Base-by-base conservation (phyloP, 345 rosid species). In the Pistacia vera region DNA sequence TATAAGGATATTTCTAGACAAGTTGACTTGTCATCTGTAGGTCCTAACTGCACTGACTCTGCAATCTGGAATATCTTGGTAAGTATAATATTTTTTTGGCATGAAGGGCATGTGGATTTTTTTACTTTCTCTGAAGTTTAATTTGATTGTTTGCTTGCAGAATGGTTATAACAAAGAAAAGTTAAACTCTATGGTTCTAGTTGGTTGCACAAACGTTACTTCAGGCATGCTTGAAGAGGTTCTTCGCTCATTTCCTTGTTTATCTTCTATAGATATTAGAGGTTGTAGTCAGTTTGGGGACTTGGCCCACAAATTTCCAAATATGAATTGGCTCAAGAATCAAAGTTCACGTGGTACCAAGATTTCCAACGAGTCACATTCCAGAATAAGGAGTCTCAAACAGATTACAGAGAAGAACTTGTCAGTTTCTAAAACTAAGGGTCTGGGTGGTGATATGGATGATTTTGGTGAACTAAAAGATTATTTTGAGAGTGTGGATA, bases 401-500 rank as follows among this genome's bases (percentile, higher is more conserved):
- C 93, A 89, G 78, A 84, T 83, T 54, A 84, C 87, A 55, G 91
- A 86, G 74, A 85, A 78, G 67, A 80, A 79, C 72, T 80, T 79
- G 41, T 46, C 73, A 36, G 84, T 71, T 75, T 74, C 86, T 66
- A 86, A 82, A 75, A 65, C 84, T 70, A 87, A 82, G 70, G 85
- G 87, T 63, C 60, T 84, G 72, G 85, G 85, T 22, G 77, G 83
- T 62, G 89, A 83, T 83, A 75, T 85, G 41, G 98, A 93, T 82
- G 99, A 96, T 73, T 92, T 89, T 87, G 90, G 98, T 80, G 93
- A 90, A 77, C 86, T 97, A 84, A 97, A 89, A 85, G 94, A 94
- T 83, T 97, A 97, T 83, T 94, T 97, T 72, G 97, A 92, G 71
- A 93, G 98, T 78, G 98, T 92, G 66, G 97, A 88, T 70, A 91